Percentiles rank a stretch among this genome's conserved stretches.
These are phyloP conservation scores for Notholithocarpus densiflorus DNA, from an alignment of 306 rosid species.

Conservation along the genomic window DNA sequence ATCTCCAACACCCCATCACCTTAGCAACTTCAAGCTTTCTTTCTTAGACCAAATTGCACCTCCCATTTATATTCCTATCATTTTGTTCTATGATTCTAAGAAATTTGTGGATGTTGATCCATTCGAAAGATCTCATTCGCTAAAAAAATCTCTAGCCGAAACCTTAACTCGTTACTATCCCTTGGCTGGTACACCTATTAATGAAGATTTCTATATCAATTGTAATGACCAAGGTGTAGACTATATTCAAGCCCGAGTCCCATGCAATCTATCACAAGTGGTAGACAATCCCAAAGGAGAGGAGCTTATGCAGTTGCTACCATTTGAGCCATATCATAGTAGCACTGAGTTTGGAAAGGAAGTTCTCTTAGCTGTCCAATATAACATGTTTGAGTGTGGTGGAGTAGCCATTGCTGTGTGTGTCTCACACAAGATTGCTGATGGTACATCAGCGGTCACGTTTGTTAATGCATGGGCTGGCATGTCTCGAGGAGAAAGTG, in stretches of 20 bases:
- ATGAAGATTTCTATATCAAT: background rate
- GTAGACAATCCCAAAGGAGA: background rate
- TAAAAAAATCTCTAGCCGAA: slow-evolving; percentile 20
- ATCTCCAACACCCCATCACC: slow-evolving; percentile 23
- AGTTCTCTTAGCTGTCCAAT: background rate
- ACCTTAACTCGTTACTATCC: slow-evolving; percentile 24
- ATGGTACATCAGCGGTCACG: background rate
- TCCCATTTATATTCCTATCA: slow-evolving; percentile 1
- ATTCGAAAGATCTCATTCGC: background rate
- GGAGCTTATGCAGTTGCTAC: background rate
- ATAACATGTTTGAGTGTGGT: slow-evolving; percentile 19
- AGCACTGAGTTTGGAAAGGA: background rate
- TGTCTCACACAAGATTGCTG: slow-evolving; percentile 22
- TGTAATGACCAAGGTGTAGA: slow-evolving; percentile 27
- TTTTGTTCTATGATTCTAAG: slow-evolving; percentile 10
- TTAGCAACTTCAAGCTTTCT: slow-evolving; percentile 17
- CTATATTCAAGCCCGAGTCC: slow-evolving; percentile 2
- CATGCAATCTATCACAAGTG: background rate
- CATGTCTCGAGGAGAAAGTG: background rate
- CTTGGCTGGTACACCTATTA: slow-evolving; percentile 19
- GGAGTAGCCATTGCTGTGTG: slow-evolving; percentile 18
- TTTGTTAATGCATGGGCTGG: slow-evolving; percentile 18
- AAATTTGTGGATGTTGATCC: too few species aligned
- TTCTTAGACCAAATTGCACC: slow-evolving; percentile 31
- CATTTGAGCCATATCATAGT: slow-evolving; percentile 4